Evolutionary conservation across 257 asterid species (phyloP).

Genomic region (Coffea canephora): DNA sequence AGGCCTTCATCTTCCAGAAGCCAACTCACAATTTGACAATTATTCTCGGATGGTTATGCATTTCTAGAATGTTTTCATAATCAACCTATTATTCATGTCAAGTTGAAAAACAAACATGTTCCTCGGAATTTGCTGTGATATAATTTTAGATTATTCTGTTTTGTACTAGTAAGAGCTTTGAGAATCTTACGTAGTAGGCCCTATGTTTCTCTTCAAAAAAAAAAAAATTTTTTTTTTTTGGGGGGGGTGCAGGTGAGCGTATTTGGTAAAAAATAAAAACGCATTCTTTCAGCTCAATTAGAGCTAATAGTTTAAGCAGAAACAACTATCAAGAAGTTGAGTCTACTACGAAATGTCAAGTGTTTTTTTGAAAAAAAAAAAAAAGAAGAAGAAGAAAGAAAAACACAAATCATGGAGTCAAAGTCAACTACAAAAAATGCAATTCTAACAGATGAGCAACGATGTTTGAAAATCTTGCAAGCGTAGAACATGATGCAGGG

Average conservation of each 20-base stretch:
- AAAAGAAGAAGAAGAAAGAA: too few species aligned
- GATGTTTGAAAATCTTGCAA: not conserved
- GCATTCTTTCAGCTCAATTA: not conserved
- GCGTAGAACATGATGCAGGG: not conserved
- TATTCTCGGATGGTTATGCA: not conserved
- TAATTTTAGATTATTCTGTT: not conserved
- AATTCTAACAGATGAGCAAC: not conserved
- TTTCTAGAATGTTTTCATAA: not conserved
- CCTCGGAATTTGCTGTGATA: not conserved
- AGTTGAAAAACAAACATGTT: not conserved
- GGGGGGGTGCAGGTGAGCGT: too few species aligned
- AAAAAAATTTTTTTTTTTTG: too few species aligned
- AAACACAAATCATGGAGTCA: not conserved
- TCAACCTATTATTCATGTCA: not conserved
- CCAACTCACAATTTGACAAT: not conserved
- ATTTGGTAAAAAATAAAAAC: too few species aligned
- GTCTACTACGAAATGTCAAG: not conserved
- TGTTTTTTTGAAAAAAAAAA: too few species aligned
- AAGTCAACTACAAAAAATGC: not conserved
- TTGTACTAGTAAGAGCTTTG: not conserved
- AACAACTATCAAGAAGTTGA: not conserved
- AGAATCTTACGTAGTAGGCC: too few species aligned
- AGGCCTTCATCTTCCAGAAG: not conserved
- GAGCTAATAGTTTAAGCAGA: not conserved
- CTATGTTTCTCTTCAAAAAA: too few species aligned